Evolutionary conservation across 495 filamentous ascomycete genomes (phyloP).

Genomic region (Zalerion maritima): DNA sequence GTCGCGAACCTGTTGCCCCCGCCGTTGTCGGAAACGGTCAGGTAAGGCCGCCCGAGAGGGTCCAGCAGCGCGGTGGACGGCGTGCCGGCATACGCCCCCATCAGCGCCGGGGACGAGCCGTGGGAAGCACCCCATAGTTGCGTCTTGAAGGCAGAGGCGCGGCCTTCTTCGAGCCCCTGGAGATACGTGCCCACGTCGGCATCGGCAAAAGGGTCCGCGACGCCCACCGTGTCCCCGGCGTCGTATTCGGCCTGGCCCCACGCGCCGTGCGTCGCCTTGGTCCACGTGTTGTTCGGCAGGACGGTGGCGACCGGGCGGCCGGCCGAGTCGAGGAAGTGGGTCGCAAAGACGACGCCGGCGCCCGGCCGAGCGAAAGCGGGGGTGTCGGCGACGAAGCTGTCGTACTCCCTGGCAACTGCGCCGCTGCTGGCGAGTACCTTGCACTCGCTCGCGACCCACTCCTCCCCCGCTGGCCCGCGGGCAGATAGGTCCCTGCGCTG

Average conservation of each 20-base stretch:
- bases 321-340: constrained; percentile 11
- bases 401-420: constrained; percentile 7
- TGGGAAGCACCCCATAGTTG: too few species aligned
- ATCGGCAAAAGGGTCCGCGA: constrained; percentile 11
- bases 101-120: constrained; percentile 10
- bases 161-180: constrained; percentile 1
- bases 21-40: constrained; percentile 5
- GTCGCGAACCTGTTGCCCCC: constrained; percentile 1
- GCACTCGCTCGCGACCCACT: constrained; percentile 14
- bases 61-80: constrained; percentile 11
- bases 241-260: constrained; percentile 12
- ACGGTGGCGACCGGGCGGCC: constrained; percentile 8
- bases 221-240: constrained; percentile 11
- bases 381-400: constrained; percentile 11
- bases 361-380: constrained; percentile 5
- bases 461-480: background rate
- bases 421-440: constrained; percentile 15
- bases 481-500: constrained; percentile 3
- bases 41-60: constrained; percentile 6
- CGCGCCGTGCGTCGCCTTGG: constrained; percentile 8
- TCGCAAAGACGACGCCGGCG: too few species aligned
- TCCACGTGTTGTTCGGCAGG: constrained; percentile 10
- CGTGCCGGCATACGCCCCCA: constrained; percentile 12
- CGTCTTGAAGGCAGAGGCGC: too few species aligned
- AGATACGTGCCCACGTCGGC: constrained; percentile 10